phyloP scores from a whole-genome alignment of 805 yeast genomes.

The Candida maltosa region DNA sequence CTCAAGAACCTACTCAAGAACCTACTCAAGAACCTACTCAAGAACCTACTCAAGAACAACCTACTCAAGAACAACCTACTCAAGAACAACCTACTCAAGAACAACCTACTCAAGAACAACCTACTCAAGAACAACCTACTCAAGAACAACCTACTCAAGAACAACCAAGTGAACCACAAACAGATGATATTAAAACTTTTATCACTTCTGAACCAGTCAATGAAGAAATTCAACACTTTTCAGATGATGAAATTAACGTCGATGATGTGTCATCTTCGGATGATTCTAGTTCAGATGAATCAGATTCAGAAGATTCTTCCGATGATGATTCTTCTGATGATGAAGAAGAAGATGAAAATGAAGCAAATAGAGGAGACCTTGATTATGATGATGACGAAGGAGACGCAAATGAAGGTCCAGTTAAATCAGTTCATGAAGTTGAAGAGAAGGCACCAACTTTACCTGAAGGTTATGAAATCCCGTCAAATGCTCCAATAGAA shows the following conservation, averaged over 20 bases:
- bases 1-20: too few species aligned
- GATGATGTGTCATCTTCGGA: slow-evolving; percentile 13
- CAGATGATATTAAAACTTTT: neutral
- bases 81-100: too few species aligned
- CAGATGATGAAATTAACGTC: slow-evolving; percentile 27
- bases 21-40: too few species aligned
- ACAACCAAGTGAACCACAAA: neutral
- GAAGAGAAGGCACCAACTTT: slow-evolving; percentile 67
- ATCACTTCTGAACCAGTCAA: neutral
- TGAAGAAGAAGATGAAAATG: slow-evolving; percentile 29
- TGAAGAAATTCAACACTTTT: slow-evolving; percentile 10
- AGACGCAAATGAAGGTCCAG: slow-evolving; percentile 54
- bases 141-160: neutral
- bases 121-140: too few species aligned
- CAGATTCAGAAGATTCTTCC: slow-evolving; percentile 11
- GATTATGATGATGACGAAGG: slow-evolving; percentile 41
- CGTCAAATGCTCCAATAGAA: slow-evolving; percentile 62
- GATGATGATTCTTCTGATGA: slow-evolving; percentile 16
- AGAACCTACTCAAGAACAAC: too few species aligned
- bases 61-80: too few species aligned
- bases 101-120: too few species aligned
- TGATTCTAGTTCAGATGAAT: slow-evolving; percentile 4
- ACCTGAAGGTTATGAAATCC: slow-evolving; percentile 63
- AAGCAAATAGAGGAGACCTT: slow-evolving; percentile 66
- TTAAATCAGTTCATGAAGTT: slow-evolving; percentile 72